A percentile compares a stretch with the other conserved stretches of the same genome.
These are phyloP conservation scores for Trichoderma sp. DNA, from an alignment of 2,329 filamentous ascomycete genomes.

Conservation along the genomic window DNA sequence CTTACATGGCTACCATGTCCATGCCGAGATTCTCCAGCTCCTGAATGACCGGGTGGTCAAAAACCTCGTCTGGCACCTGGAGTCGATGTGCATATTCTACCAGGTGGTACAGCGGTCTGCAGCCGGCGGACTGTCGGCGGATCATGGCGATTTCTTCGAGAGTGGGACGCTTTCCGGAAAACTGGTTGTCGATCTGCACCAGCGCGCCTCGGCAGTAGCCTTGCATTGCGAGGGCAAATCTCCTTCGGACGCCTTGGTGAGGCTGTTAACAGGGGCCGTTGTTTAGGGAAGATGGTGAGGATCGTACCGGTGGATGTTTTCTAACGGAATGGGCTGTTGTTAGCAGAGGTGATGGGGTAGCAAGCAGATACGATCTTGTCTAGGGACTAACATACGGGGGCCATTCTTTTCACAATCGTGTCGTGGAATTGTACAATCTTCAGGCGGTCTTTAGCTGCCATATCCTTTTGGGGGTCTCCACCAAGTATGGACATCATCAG, in stretches of 20 bases:
- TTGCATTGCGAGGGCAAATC: conserved; percentile 24
- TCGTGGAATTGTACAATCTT: conserved; percentile 24
- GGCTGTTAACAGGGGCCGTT: background rate
- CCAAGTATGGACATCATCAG: conserved; percentile 22
- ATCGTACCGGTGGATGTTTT: background rate
- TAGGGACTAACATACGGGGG: conserved; percentile 1
- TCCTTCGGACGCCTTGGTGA: conserved; percentile 20
- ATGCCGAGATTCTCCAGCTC: conserved; percentile 25
- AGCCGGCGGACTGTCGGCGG: conserved; percentile 23
- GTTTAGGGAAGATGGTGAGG: too few relatives aligned
- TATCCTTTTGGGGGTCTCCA: background rate
- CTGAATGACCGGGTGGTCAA: conserved; percentile 22
- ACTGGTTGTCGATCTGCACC: conserved; percentile 21
- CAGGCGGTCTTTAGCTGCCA: background rate
- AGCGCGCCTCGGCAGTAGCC: conserved; percentile 22
- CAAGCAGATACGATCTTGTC: background rate
- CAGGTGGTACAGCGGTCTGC: conserved; percentile 24
- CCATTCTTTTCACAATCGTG: conserved; percentile 19
- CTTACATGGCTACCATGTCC: conserved; percentile 27
- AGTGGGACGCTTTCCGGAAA: conserved; percentile 14
- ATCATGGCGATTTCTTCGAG: conserved; percentile 23
- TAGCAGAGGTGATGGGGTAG: background rate
- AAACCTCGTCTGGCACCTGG: conserved; percentile 24
- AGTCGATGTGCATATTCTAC: conserved; percentile 26
- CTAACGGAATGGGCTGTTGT: background rate